Conservation (phyloP, 306 rosid species). For the Fagus sylvatica region DNA sequence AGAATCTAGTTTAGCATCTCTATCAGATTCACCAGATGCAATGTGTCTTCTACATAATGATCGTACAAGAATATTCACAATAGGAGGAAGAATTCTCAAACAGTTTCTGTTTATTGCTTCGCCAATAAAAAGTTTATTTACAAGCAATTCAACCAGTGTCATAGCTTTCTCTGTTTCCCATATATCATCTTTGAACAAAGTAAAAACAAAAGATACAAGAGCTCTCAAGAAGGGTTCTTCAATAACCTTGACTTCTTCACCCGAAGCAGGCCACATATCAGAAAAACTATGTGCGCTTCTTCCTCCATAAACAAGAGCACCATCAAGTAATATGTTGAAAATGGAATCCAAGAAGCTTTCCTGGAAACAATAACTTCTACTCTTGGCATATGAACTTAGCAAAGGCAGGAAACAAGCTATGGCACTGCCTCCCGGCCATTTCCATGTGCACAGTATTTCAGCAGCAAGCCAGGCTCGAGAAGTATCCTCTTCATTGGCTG, state of each 20-base stretch:
- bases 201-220: constrained; percentile 57
- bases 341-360: constrained; percentile 63
- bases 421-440: constrained; percentile 87
- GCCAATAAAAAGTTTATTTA: constrained; percentile 73
- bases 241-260: constrained; percentile 56
- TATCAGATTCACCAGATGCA: constrained; percentile 37
- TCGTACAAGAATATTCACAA: constrained; percentile 58
- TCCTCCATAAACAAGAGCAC: constrained; percentile 75
- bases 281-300: constrained; percentile 48
- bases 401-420: constrained; percentile 73
- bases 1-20: constrained; percentile 39
- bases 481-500: constrained; percentile 45
- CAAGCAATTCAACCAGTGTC: constrained; percentile 55
- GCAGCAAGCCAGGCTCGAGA: constrained; percentile 83
- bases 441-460: constrained; percentile 95
- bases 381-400: constrained; percentile 58
- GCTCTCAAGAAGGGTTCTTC: constrained; percentile 96
- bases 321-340: constrained; percentile 64
- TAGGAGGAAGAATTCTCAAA: constrained; percentile 83
- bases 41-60: constrained; percentile 40
- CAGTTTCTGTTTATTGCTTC: constrained; percentile 70
- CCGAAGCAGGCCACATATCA: constrained; percentile 57
- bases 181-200: constrained; percentile 67
- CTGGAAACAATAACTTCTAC: constrained; percentile 34
- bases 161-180: constrained; percentile 66